Evolutionary conservation across 768 basidiomycete genomes (phyloP).

Genomic region (Tricholoma sp.): DNA sequence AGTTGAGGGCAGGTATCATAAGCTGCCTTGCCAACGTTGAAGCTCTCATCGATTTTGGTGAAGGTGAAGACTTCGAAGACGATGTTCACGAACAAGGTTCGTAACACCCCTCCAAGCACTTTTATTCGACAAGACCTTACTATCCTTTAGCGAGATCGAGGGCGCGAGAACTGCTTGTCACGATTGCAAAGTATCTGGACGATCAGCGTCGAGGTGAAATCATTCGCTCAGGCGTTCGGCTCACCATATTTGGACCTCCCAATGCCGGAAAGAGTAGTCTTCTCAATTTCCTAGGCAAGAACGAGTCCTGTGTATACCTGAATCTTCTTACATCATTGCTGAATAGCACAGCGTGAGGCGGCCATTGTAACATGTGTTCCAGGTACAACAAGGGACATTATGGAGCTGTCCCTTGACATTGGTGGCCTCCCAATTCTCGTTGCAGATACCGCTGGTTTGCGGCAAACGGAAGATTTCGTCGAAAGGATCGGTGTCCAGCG

Average conservation of each 20-base stretch:
- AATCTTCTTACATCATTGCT: not conserved
- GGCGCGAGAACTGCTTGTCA: conserved; percentile 41
- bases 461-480: conserved; percentile 62
- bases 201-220: conserved; percentile 82
- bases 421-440: conserved; percentile 78
- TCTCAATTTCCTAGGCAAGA: conserved; percentile 75
- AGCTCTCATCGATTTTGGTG: conserved; percentile 90
- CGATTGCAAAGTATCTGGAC: conserved; percentile 52
- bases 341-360: conserved; percentile 74
- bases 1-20: conserved; percentile 61
- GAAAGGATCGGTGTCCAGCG: conserved; percentile 80
- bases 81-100: conserved; percentile 69
- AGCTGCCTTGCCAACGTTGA: conserved; percentile 75
- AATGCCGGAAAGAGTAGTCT: conserved; percentile 94
- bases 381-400: conserved; percentile 85
- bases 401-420: conserved; percentile 85
- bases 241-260: conserved; percentile 89
- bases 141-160: conserved; percentile 44
- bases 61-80: conserved; percentile 88
- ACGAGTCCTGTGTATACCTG: not conserved
- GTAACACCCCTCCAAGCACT: not conserved
- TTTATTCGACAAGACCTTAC: not conserved
- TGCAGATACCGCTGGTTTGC: conserved; percentile 83
- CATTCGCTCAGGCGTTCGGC: conserved; percentile 71
- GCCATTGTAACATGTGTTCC: conserved; percentile 87